Percentiles rank a stretch among this genome's conserved stretches.
These are phyloP conservation scores for Aureobasidium sp. DNA, from an alignment of 2,329 filamentous ascomycete species.

Conservation along the genomic window DNA sequence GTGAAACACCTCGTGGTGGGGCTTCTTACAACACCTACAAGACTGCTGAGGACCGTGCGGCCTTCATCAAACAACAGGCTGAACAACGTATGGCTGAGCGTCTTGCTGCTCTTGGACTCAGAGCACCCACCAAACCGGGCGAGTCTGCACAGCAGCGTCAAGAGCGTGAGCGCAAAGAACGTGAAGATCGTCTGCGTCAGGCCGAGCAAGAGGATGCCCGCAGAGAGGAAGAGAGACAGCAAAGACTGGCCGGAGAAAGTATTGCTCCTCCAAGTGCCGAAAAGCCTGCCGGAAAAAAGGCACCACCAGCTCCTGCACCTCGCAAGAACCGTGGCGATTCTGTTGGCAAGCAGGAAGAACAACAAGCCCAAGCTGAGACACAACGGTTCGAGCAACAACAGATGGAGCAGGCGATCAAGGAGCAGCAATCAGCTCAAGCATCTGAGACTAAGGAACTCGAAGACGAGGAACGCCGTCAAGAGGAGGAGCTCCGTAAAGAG, in stretches of 20 bases:
- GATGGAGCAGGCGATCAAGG: slow-evolving; percentile 50
- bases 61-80: slow-evolving; percentile 94
- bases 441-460: slow-evolving; percentile 68
- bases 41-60: slow-evolving; percentile 86
- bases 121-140: slow-evolving; percentile 64
- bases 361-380: slow-evolving; percentile 47
- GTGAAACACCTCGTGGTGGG: slow-evolving; percentile 19
- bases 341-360: slow-evolving; percentile 45
- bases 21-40: slow-evolving; percentile 69
- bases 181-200: slow-evolving; percentile 77
- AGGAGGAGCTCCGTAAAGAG: slow-evolving; percentile 73
- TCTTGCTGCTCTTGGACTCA: slow-evolving; percentile 86
- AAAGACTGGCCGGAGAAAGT: slow-evolving; percentile 72
- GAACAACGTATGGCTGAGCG: slow-evolving; percentile 96
- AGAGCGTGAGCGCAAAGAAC: slow-evolving; percentile 81
- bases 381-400: slow-evolving; percentile 53
- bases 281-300: slow-evolving; percentile 38
- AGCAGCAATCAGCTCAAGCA: slow-evolving; percentile 70
- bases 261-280: slow-evolving; percentile 50
- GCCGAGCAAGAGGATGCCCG: slow-evolving; percentile 91
- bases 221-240: slow-evolving; percentile 79
- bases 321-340: slow-evolving; percentile 59
- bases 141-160: slow-evolving; percentile 78
- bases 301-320: slow-evolving; percentile 59
- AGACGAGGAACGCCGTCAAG: slow-evolving; percentile 67